These are phyloP conservation scores for Rubia tinctorum DNA, from an alignment of 305 asterid genomes.

Conservation along the genomic window DNA sequence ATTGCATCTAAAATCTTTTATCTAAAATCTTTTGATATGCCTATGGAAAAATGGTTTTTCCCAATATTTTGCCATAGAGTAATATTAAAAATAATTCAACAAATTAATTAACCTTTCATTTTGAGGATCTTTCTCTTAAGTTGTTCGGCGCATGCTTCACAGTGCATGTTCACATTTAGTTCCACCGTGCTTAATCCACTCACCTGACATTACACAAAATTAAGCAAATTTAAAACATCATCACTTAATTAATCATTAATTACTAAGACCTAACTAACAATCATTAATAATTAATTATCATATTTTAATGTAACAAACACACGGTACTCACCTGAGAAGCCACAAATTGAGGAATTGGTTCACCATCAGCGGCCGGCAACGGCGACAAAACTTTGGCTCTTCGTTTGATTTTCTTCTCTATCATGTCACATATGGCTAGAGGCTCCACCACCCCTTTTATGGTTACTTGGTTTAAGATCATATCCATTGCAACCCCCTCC, in stretches of 20 bases:
- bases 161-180: conserved; percentile 83
- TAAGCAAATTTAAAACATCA: background rate
- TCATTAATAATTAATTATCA: background rate
- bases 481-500: conserved; percentile 59
- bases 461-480: conserved; percentile 68
- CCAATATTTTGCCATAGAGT: no score
- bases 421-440: conserved; percentile 57
- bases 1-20: no score
- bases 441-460: conserved; percentile 86
- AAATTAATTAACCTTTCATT: conserved; percentile 58
- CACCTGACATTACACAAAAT: conserved; percentile 33
- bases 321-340: conserved; percentile 57
- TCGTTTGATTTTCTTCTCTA: conserved; percentile 64
- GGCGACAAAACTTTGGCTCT: conserved; percentile 69
- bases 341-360: conserved; percentile 69
- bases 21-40: no score
- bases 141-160: conserved; percentile 86
- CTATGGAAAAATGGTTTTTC: no score
- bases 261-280: no score
- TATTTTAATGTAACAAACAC: background rate
- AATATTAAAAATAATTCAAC: background rate
- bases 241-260: background rate
- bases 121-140: conserved; percentile 83
- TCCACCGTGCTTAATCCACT: conserved; percentile 62
- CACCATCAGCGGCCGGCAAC: conserved; percentile 62